phyloP scores from a whole-genome alignment of 768 basidiomycete species.

The Phlebiopsis flavidoalba region DNA sequence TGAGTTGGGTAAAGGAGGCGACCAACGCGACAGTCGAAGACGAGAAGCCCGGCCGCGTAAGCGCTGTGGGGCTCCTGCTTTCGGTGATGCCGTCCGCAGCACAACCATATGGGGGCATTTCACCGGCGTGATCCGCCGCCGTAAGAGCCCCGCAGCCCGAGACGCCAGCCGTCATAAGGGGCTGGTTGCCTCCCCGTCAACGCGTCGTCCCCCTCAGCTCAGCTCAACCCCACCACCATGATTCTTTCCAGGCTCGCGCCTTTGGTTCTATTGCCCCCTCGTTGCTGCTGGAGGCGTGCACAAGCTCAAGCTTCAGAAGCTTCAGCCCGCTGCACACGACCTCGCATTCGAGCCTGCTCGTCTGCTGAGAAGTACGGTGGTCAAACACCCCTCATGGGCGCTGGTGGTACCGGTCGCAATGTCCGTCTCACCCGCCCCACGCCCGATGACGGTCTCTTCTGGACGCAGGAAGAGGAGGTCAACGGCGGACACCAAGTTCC shows the following conservation, averaged over 20 bases:
- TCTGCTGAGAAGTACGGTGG: conserved; percentile 89
- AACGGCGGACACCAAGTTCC: conserved; percentile 85
- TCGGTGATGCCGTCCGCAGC: not conserved
- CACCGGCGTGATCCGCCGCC: not conserved
- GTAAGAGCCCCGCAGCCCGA: conserved; percentile 3
- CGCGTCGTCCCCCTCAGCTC: conserved; percentile 8
- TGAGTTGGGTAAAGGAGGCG: not conserved
- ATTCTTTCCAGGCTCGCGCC: conserved; percentile 37
- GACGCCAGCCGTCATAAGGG: conserved; percentile 12
- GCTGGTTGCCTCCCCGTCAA: not conserved
- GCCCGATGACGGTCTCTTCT: conserved; percentile 57
- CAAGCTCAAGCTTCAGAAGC: conserved; percentile 88
- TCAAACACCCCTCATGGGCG: conserved; percentile 63
- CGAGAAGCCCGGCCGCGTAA: not conserved
- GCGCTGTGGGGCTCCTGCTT: not conserved
- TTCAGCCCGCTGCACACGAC: conserved; percentile 56
- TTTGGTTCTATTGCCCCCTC: conserved; percentile 41
- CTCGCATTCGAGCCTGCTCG: conserved; percentile 73
- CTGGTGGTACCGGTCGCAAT: conserved; percentile 67
- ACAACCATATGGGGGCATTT: not conserved
- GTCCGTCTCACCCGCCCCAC: conserved; percentile 37
- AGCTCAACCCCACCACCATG: conserved; percentile 23
- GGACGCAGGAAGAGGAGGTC: conserved; percentile 73
- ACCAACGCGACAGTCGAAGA: not conserved
- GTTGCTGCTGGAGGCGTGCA: conserved; percentile 55